Base-by-base conservation (phyloP, 1,139 yeast species). In the Hemisphaericaspora xylofermentans region DNA sequence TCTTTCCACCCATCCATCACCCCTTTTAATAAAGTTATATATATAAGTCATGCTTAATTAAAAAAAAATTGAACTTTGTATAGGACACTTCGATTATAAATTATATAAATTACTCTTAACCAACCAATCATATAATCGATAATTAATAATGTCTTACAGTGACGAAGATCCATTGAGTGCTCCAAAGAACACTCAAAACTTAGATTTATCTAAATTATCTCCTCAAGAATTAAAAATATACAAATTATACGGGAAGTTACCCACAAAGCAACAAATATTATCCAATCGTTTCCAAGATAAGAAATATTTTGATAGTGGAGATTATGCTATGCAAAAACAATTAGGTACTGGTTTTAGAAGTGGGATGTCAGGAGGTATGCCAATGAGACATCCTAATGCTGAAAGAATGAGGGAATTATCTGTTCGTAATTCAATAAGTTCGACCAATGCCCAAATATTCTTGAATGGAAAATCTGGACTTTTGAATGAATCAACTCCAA, bases 291-390 rank as follows among this genome's bases (percentile, higher is more conserved):
- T 85, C 52, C 84, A 84, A 61, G 98, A 93, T 54, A 82, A 96
- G 56, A 89, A 89, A 66, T 93, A 85, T 64, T 94, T 93, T 58
- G 99, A 93, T 57, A 87, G 96, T 46, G 98, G 98, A 17, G 99
- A 93, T 64, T 93, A 94, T 61, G 98, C 98, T 19, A 79, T 93
- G 79, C 88, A 88, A 50, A 84, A 89, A 44, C 76, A 71, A 49
- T 52, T 67, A 41, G 72, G 71, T 0, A 63, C 63, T 39, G 51
- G 60, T 1, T 42, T 43, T n/a, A 43, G 43, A 7, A 37, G 41
- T 21, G 42, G 44, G 12, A 36, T 41, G 35, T 53, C 58, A 8
- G 51, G 62, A 10, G 59, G 60, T 5, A 63, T 61, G n/a, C 71
- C 76, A 14, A 54, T 71, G 61, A 68, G 64, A 42, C 77, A 72